Base-by-base conservation (phyloP, 306 rosid species). In the Trifolium subterraneum region DNA sequence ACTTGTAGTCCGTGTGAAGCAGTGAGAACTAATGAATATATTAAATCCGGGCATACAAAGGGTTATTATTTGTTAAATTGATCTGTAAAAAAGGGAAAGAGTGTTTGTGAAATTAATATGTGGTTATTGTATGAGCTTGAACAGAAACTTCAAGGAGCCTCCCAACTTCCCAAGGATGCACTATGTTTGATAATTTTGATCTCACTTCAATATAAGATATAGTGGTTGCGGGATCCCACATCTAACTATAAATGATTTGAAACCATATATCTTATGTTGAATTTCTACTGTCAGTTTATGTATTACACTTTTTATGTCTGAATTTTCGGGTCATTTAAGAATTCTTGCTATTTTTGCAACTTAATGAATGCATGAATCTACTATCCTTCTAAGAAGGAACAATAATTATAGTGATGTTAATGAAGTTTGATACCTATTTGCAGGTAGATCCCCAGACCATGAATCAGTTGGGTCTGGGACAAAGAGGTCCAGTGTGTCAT, bases 401-500 rank as follows among this genome's bases (percentile, higher is more conserved):
- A 19, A 16, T 29, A 20, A 20, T 20, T 45, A 13, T 72, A 19
- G 66, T 47, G 69, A 74, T 78, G 36, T 71, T 68, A 72, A 72
- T 52, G 25, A 59, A 50, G 67, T 78, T 68, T 14, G 42, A 64
- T 75, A 65, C 74, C 66, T 76, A 11, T 83, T 77, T 88, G 67
- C 90, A 93, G 98, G 93, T 84, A 82, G 78, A 80, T 87, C 93
- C 80, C 91, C 94, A 23, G 96, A 88, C 85, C 96, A 80, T 84
- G 98, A 91, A 79, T 93, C 98, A 62, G 60, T 88, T 68, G 96
- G 91, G 80, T 93, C 98, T 84, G 94, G 97, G 78, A 82, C 97
- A 78, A 93, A 86, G 85, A 85, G 92, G 84, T 91, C 94, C 71
- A 89, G 89, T 68, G 91, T 74, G 75, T 93, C 98, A 73, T 89